Conservation (phyloP, 2,329 filamentous ascomycete genomes). For the Cordyceps pruinosa region DNA sequence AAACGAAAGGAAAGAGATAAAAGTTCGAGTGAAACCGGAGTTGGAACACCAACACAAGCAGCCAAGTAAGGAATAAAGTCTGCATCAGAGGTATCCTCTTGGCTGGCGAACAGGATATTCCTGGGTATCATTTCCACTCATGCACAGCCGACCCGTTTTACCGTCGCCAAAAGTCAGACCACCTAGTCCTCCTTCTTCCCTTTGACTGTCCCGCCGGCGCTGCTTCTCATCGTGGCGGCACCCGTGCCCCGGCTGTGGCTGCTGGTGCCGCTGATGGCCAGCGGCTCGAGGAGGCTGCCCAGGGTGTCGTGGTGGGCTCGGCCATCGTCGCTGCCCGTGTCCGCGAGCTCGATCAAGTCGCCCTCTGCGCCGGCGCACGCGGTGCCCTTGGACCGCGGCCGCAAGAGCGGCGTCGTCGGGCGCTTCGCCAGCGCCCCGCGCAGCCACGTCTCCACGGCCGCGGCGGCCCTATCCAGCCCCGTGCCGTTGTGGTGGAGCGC, state of each 20-base stretch:
- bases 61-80: neutral
- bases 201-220: constrained; percentile 26
- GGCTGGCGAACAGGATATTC: neutral
- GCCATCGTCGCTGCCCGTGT: constrained; percentile 52
- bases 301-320: constrained; percentile 20
- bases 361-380: constrained; percentile 48
- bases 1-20: neutral
- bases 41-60: neutral
- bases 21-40: neutral
- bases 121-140: constrained; percentile 6
- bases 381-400: constrained; percentile 24
- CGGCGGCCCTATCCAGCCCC: constrained; percentile 73
- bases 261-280: constrained; percentile 27
- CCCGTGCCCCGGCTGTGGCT: constrained; percentile 33
- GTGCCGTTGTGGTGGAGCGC: constrained; percentile 36
- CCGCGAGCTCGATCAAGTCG: constrained; percentile 67
- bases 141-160: neutral
- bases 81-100: neutral
- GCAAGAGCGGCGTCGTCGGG: constrained; percentile 43
- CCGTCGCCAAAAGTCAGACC: neutral
- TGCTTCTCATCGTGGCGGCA: constrained; percentile 30
- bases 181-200: constrained; percentile 41
- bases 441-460: constrained; percentile 85
- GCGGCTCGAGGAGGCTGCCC: constrained; percentile 25
- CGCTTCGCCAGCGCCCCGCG: constrained; percentile 68